Evolutionary conservation across 2,329 filamentous ascomycete species (phyloP).

Genomic region (Colletotrichum sp.): DNA sequence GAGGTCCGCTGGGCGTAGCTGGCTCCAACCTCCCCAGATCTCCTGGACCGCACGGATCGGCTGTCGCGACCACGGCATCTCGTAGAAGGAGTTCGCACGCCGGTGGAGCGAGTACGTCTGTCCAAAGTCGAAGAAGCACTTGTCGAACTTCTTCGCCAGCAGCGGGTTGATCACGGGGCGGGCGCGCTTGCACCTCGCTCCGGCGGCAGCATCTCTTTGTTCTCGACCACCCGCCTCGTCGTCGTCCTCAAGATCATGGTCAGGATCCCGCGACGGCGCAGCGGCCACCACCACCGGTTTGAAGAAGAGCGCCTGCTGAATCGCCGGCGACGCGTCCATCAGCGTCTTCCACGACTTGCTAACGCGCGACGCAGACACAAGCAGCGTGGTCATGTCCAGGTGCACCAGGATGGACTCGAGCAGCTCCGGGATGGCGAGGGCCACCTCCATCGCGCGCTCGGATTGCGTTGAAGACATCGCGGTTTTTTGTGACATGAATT

Average conservation of each 20-base stretch:
- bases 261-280: background rate
- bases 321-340: background rate
- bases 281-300: background rate
- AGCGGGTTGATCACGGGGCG: constrained; percentile 6
- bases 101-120: constrained; percentile 7
- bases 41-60: background rate
- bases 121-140: constrained; percentile 21
- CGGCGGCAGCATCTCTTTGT: background rate
- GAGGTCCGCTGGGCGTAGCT: background rate
- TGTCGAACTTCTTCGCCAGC: constrained; percentile 7
- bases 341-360: constrained; percentile 25
- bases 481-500: background rate
- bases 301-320: constrained; percentile 11
- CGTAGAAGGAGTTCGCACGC: constrained; percentile 15
- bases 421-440: constrained; percentile 26
- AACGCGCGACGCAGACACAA: constrained; percentile 28
- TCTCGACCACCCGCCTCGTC: background rate
- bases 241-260: background rate
- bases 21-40: constrained; percentile 8
- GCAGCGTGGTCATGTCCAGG: constrained; percentile 29
- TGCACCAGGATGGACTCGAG: constrained; percentile 30
- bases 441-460: background rate
- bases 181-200: background rate
- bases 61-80: background rate
- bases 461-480: background rate